Evolutionary conservation across 192 early-diverging fungal genomes (phyloP), one percentile per base, ranked within the genome.

Genomic region (Lobosporangium transversale): DNA sequence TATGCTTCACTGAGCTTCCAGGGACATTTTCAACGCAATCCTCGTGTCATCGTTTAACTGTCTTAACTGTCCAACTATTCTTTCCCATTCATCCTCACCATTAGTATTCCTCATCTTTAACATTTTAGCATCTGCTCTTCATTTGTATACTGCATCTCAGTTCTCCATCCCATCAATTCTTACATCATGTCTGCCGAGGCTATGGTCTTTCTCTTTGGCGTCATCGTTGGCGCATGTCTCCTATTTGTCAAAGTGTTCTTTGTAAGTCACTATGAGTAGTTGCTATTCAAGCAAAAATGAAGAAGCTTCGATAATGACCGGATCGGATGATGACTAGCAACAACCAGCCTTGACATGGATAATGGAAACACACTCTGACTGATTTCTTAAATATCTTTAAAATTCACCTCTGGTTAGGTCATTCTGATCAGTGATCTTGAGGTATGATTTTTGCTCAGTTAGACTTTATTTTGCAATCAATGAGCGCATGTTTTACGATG

Each of bases 211-310:
- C 85, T 99, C 69, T 94, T 99, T 78, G 93, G 89, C 32, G 88
- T 96, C 66, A 92, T 99, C 57, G 86, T 96, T 87, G 92, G 95
- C 33, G 97, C 95, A 37, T 65, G 91, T 43, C 84, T 99, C 61
- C 87, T 99, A 75, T 99, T 99, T 70, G 88, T 88, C 69, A 95
- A 95, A 82, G 97, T 99, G 26, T 99, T 95, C 79, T 97, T 97
- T 84, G 94, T 95, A 86, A 71, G 82, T 82, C 6, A 17, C 7
- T 47, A 5, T n/a, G 7, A n/a, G n/a, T n/a, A n/a, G n/a, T n/a
- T n/a, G n/a, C n/a, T n/a, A n/a, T n/a, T n/a, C n/a, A n/a, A n/a
- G n/a, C n/a, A n/a, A n/a, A n/a, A 54, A 32, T 17, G 8, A 3
- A 35, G 31, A 35, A 11, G 26, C 15, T 23, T 0, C 23, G 49